phyloP scores from a whole-genome alignment of 2,329 filamentous ascomycete species.

The Cladophialophora carrionii region DNA sequence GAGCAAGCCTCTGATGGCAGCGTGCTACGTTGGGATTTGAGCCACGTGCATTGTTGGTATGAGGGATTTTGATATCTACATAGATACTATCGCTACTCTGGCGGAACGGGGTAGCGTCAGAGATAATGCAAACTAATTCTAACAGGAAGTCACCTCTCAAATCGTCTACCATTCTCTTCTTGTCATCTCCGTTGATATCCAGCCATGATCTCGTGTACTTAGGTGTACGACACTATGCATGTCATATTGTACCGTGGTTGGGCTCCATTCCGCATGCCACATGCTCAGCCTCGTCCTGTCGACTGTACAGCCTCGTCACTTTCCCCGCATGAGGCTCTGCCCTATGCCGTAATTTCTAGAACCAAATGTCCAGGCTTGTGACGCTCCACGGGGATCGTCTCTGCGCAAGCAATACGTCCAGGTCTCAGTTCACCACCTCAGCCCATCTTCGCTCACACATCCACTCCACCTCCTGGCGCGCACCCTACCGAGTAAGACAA shows the following conservation, averaged over 20 bases:
- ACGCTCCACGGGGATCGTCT: background rate
- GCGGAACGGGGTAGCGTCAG: constrained; percentile 9
- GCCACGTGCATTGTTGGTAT: background rate
- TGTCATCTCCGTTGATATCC: background rate
- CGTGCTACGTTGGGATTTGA: background rate
- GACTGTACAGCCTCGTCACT: background rate
- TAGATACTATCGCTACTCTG: constrained; percentile 27
- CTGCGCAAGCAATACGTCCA: background rate
- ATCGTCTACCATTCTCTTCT: background rate
- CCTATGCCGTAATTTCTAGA: background rate
- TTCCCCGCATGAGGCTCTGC: constrained; percentile 11
- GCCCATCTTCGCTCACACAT: background rate
- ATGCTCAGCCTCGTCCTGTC: background rate
- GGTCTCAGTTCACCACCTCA: background rate
- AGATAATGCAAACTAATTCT: constrained; percentile 21
- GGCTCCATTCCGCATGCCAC: background rate
- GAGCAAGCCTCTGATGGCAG: constrained; percentile 6
- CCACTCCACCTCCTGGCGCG: background rate
- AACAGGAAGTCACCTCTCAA: background rate
- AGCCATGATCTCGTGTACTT: too few species aligned
- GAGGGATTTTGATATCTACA: background rate
- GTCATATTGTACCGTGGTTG: background rate
- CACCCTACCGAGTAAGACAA: background rate
- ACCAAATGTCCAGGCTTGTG: background rate
- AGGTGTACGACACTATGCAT: too few species aligned